Conservation (phyloP, 306 rosid species). For the Datisca glomerata region DNA sequence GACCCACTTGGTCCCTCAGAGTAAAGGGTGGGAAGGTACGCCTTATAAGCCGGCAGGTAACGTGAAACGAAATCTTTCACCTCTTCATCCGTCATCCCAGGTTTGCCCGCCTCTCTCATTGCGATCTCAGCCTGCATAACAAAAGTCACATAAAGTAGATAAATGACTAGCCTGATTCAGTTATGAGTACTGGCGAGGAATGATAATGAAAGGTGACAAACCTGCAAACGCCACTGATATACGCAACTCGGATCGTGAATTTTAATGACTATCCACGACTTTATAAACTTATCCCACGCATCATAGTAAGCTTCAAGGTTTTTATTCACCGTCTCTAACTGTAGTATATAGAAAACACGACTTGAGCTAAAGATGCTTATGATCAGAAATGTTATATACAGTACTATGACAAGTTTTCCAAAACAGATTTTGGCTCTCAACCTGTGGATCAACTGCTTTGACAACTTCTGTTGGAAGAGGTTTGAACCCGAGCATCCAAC, state of each 20-base stretch:
- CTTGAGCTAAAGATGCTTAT: conserved; percentile 6
- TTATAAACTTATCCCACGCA: conserved; percentile 80
- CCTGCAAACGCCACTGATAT: conserved; percentile 87
- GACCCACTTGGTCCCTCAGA: conserved; percentile 80
- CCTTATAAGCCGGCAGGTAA: conserved; percentile 81
- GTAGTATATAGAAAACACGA: conserved; percentile 9
- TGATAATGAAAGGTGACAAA: conserved; percentile 12
- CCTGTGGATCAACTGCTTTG: conserved; percentile 74
- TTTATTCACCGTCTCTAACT: conserved; percentile 69
- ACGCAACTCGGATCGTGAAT: conserved; percentile 77
- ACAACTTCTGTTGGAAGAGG: conserved; percentile 62
- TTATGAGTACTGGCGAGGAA: conserved; percentile 2
- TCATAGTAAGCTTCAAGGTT: conserved; percentile 71
- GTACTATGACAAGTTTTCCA: no score
- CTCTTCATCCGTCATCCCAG: conserved; percentile 93
- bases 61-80: conserved; percentile 87
- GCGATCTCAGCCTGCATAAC: conserved; percentile 89
- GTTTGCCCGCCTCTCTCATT: conserved; percentile 91
- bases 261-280: conserved; percentile 83
- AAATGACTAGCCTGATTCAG: background rate
- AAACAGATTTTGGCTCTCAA: conserved; percentile 21
- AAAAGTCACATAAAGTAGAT: background rate
- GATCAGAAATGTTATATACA: background rate
- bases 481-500: conserved; percentile 98
- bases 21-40: conserved; percentile 91